Evolutionary conservation across 805 yeast species (phyloP), one percentile per base, ranked within the genome.

Genomic region (Ogataea ganodermae): DNA sequence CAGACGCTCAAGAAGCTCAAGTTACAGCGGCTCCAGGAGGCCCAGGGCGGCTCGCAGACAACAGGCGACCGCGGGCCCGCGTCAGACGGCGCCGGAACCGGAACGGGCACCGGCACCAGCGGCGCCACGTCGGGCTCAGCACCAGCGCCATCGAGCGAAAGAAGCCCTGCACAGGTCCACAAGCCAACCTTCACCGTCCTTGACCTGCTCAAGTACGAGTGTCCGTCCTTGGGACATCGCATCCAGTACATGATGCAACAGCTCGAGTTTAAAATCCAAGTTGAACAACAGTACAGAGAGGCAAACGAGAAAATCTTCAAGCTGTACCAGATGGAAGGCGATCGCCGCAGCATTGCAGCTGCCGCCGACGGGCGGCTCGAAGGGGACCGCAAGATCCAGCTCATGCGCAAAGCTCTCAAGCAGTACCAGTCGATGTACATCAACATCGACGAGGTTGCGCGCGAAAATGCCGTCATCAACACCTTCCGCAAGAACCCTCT

Each of bases 191-290:
- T 77, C 60, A 79, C 92, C 0, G 76, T 87, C 17, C 71, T 87
- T 55, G 99, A 94, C 65, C 74, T 94, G 47, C 77, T 89, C 63
- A 90, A 90, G 59, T 90, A 89, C 62, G 97, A 94, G 60, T 88
- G 96, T 58, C 97, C 97, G 0, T 88, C 96, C 0, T 72, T 94
- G 56, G 97, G 97, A 9, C 97, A 94, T 59, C 80, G 94, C 53
- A 94, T 94, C 61, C 97, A 89, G 68, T 84, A 88, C 59, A 91
- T 94, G 98, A 77, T 92, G 46, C 97, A 91, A 69, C 96, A 90
- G 67, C 75, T 94, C 50, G 96, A 91, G 63, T 90, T 92, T 67
- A 94, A 94, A 68, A 75, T 92, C 38, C 94, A 92, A 61, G 96
- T 92, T 31, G 99, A 94, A 66, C 83, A 88, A 58, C 96, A 94